Conservation (phyloP, 192 early-diverging fungal species). For the Entrophospora sp. region DNA sequence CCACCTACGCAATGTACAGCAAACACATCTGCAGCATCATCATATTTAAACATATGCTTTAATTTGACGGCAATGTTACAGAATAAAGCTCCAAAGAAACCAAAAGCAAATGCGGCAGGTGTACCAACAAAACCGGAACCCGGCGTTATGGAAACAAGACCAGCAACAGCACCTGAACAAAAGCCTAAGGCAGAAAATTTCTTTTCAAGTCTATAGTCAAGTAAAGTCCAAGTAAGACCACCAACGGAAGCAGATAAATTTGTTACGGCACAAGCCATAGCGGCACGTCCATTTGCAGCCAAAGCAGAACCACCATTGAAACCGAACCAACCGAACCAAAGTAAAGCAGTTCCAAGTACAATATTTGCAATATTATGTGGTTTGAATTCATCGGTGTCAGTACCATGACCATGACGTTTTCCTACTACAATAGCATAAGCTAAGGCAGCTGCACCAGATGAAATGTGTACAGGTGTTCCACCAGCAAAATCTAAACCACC, state of each 20-base stretch:
- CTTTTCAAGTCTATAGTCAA: conserved; percentile 68
- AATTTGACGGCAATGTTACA: conserved; percentile 78
- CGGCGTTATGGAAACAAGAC: conserved; percentile 91
- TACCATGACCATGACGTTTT: conserved; percentile 65
- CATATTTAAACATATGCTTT: conserved; percentile 80
- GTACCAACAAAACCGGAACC: conserved; percentile 83
- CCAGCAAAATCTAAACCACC: conserved; percentile 94
- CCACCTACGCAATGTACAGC: conserved; percentile 83
- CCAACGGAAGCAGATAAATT: conserved; percentile 77
- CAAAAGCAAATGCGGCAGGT: conserved; percentile 71
- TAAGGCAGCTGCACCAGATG: conserved; percentile 80
- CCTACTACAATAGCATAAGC: conserved; percentile 82
- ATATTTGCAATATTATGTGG: conserved; percentile 92
- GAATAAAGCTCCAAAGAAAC: conserved; percentile 55
- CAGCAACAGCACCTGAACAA: conserved; percentile 90
- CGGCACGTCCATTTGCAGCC: conserved; percentile 75
- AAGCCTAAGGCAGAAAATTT: conserved; percentile 87
- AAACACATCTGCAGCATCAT: conserved; percentile 90
- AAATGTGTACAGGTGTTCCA: conserved; percentile 92
- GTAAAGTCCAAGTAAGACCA: conserved; percentile 72
- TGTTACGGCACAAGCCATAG: conserved; percentile 77
- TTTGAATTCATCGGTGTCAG: conserved; percentile 55
- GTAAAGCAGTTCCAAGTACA: conserved; percentile 77
- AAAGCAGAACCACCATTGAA: conserved; percentile 91
- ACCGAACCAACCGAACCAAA: conserved; percentile 96